phyloP scores from a whole-genome alignment of 2,329 filamentous ascomycete genomes.

The Lecanicillium sp. region DNA sequence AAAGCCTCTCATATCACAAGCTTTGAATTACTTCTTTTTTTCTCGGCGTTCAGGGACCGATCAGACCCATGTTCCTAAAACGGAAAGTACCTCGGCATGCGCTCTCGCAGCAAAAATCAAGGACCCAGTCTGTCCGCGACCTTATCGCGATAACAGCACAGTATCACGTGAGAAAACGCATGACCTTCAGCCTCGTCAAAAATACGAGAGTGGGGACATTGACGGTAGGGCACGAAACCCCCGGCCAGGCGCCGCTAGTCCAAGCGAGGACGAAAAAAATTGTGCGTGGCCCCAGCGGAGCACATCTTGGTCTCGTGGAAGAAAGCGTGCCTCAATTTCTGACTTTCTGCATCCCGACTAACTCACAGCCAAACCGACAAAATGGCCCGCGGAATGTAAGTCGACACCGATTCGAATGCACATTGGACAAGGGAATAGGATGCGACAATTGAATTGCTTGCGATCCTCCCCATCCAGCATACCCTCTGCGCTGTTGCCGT shows the following conservation, averaged over 20 bases:
- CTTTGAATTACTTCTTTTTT: too few species aligned
- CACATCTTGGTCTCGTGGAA: slow-evolving; percentile 19
- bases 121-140: not conserved
- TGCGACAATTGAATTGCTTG: not conserved
- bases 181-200: slow-evolving; percentile 6
- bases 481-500: not conserved
- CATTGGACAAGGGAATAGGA: not conserved
- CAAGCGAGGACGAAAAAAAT: slow-evolving; percentile 25
- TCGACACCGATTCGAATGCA: slow-evolving; percentile 20
- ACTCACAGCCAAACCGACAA: slow-evolving; percentile 39
- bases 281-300: slow-evolving; percentile 24
- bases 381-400: slow-evolving; percentile 62
- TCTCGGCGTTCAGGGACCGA: not conserved
- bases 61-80: slow-evolving; percentile 6
- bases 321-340: slow-evolving; percentile 21
- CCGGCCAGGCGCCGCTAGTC: slow-evolving; percentile 20
- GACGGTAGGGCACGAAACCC: slow-evolving; percentile 31
- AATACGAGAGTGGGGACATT: too few species aligned
- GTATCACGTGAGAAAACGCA: slow-evolving; percentile 13
- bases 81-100: slow-evolving; percentile 8
- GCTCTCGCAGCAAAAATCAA: not conserved
- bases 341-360: slow-evolving; percentile 31
- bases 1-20: slow-evolving; percentile 1
- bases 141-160: not conserved
- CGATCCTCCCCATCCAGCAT: too few species aligned